A percentile compares a stretch with the other conserved stretches of the same genome.
These are phyloP conservation scores for Tolypocladium amazonense DNA, from an alignment of 2,329 filamentous ascomycete genomes.

Conservation along the genomic window DNA sequence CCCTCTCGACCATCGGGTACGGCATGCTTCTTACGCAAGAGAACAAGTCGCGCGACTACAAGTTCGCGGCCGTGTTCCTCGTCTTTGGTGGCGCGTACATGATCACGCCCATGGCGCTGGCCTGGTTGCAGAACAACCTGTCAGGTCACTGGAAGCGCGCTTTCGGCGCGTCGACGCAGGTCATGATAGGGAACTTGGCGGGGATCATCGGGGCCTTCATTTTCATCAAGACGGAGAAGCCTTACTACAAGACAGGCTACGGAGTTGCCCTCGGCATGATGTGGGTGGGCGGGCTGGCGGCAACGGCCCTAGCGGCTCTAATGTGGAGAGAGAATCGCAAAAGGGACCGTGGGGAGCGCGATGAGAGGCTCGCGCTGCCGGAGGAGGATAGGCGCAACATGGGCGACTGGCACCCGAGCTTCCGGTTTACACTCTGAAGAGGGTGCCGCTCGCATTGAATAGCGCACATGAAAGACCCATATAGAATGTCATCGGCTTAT, in stretches of 20 bases:
- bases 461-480: neutral
- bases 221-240: slow-evolving; percentile 33
- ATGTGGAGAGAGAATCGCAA: slow-evolving; percentile 24
- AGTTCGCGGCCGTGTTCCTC: slow-evolving; percentile 46
- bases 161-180: slow-evolving; percentile 39
- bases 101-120: slow-evolving; percentile 41
- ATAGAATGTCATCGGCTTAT: neutral
- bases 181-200: slow-evolving; percentile 35
- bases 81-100: slow-evolving; percentile 43
- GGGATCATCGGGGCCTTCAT: slow-evolving; percentile 36
- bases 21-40: slow-evolving; percentile 35
- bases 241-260: slow-evolving; percentile 38
- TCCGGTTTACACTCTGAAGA: slow-evolving; percentile 20
- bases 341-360: slow-evolving; percentile 18
- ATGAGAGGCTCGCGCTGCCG: slow-evolving; percentile 15
- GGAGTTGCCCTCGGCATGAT: slow-evolving; percentile 33
- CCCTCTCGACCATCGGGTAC: slow-evolving; percentile 42
- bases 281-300: slow-evolving; percentile 29
- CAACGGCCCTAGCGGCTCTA: slow-evolving; percentile 14
- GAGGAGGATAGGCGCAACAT: slow-evolving; percentile 21
- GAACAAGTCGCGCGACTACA: slow-evolving; percentile 12
- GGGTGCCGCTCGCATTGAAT: neutral
- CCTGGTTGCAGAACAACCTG: slow-evolving; percentile 47
- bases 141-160: slow-evolving; percentile 47
- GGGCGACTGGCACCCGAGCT: slow-evolving; percentile 25